A percentile compares a stretch with the other conserved stretches of the same genome.
These are phyloP conservation scores for Talaromyces adpressus DNA, from an alignment of 495 filamentous ascomycete species.

Conservation along the genomic window DNA sequence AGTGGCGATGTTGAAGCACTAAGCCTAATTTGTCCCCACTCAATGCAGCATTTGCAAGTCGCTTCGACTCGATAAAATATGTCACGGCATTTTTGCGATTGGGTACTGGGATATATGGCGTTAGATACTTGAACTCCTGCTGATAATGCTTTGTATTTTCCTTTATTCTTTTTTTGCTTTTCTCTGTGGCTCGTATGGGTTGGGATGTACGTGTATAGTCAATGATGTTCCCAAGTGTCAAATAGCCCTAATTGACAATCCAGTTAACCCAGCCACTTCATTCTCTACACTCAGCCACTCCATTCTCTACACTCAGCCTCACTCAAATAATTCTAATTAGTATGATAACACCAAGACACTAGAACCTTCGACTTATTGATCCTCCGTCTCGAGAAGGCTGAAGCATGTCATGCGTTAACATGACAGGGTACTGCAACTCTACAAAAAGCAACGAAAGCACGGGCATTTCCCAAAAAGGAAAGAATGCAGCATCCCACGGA, in stretches of 20 bases:
- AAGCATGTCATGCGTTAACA: background rate
- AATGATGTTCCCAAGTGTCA: background rate
- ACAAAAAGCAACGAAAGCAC: background rate
- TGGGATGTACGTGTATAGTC: background rate
- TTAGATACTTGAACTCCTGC: too few species aligned
- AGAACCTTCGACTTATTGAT: background rate
- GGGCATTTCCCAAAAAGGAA: background rate
- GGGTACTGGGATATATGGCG: too few species aligned
- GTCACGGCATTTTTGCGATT: too few species aligned
- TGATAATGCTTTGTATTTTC: too few species aligned
- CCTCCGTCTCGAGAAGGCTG: background rate
- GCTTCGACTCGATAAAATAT: too few species aligned
- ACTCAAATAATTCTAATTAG: background rate
- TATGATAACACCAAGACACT: background rate
- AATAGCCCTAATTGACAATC: background rate
- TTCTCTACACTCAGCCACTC: background rate
- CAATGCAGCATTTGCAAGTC: too few species aligned
- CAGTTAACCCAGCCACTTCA: background rate
- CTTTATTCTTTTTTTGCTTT: background rate
- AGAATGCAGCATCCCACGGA: background rate
- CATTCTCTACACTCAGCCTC: background rate
- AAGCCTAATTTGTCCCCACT: too few species aligned
- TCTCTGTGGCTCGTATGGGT: background rate
- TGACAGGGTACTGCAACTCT: background rate
- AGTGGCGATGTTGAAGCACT: too few species aligned